Evolutionary conservation across 345 rosid species (phyloP).

Genomic region (Aethionema arabicum): DNA sequence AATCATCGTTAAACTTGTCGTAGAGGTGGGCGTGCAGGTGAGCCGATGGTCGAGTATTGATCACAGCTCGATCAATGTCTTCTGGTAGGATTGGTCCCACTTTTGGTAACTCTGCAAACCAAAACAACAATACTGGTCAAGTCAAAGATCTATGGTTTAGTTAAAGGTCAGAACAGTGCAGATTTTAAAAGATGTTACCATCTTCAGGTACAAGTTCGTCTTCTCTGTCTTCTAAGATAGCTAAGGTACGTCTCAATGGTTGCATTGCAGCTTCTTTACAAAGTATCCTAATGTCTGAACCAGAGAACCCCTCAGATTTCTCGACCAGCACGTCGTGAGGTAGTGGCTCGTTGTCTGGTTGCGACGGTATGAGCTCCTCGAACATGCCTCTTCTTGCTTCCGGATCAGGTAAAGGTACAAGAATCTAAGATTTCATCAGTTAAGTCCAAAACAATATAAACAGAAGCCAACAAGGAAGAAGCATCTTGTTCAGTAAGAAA

Average conservation of each 20-base stretch:
- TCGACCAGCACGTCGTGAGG: conserved; percentile 78
- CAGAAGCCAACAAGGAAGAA: not conserved
- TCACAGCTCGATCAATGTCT: conserved; percentile 75
- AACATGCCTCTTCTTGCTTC: conserved; percentile 96
- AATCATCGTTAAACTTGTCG: conserved; percentile 82
- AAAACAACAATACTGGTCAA: not conserved
- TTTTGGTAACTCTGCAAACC: conserved; percentile 70
- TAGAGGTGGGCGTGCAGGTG: conserved; percentile 86
- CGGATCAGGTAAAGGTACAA: conserved; percentile 93
- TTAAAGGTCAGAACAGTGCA: not conserved
- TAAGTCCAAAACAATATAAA: conserved; percentile 36
- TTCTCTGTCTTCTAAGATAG: conserved; percentile 54
- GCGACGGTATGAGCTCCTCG: conserved; percentile 67
- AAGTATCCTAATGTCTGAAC: conserved; percentile 85
- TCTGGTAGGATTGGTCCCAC: conserved; percentile 67
- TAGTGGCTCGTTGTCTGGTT: conserved; percentile 52
- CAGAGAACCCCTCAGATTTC: conserved; percentile 80
- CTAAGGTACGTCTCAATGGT: conserved; percentile 78
- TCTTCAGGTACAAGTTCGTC: conserved; percentile 80
- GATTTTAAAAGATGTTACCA: conserved; percentile 46
- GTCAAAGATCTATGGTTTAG: conserved; percentile 11
- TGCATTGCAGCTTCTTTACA: conserved; percentile 98
- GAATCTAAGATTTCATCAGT: conserved; percentile 56
- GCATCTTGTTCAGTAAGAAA: not conserved
- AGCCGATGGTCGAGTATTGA: conserved; percentile 91